Percentiles rank a stretch among this genome's conserved stretches.
Evolutionary conservation across 805 yeast species (phyloP).

Genomic region (Debaryomyces tyrocola): DNA sequence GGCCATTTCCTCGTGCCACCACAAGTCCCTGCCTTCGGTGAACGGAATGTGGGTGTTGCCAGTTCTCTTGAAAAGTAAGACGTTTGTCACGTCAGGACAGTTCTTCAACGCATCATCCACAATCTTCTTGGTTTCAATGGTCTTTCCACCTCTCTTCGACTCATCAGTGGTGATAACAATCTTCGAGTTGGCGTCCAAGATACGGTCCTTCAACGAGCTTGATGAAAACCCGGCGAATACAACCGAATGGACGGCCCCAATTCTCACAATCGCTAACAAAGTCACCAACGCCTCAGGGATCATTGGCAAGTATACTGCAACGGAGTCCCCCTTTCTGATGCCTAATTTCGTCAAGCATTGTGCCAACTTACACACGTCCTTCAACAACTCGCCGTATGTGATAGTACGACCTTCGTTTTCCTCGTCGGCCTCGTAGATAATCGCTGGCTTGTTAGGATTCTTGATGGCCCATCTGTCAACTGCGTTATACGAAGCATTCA

Average conservation of each 20-base stretch:
- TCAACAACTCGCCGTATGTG: slow-evolving; percentile 83
- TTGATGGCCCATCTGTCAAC: slow-evolving; percentile 93
- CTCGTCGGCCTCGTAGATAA: slow-evolving; percentile 94
- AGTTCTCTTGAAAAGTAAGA: slow-evolving; percentile 86
- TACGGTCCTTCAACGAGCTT: slow-evolving; percentile 88
- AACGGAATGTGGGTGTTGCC: slow-evolving; percentile 72
- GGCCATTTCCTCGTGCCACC: slow-evolving; percentile 91
- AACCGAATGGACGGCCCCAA: slow-evolving; percentile 96
- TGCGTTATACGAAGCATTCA: slow-evolving; percentile 91
- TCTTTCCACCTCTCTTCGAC: slow-evolving; percentile 93
- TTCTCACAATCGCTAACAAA: slow-evolving; percentile 87
- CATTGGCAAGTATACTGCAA: slow-evolving; percentile 96
- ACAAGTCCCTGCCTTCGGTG: slow-evolving; percentile 78
- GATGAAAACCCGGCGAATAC: slow-evolving; percentile 96
- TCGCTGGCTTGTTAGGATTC: slow-evolving; percentile 80
- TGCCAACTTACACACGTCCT: slow-evolving; percentile 83
- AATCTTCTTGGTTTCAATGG: slow-evolving; percentile 86
- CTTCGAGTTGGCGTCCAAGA: slow-evolving; percentile 80
- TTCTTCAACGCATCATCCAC: slow-evolving; percentile 89
- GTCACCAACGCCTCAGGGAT: slow-evolving; percentile 94
- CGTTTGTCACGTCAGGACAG: slow-evolving; percentile 75
- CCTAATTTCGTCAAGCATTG: slow-evolving; percentile 83
- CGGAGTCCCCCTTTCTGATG: slow-evolving; percentile 91
- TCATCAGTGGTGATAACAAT: slow-evolving; percentile 94
- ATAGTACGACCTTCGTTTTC: slow-evolving; percentile 68